Evolutionary conservation across 129 eudicot genomes (phyloP).

Genomic region (Solidago caesia): DNA sequence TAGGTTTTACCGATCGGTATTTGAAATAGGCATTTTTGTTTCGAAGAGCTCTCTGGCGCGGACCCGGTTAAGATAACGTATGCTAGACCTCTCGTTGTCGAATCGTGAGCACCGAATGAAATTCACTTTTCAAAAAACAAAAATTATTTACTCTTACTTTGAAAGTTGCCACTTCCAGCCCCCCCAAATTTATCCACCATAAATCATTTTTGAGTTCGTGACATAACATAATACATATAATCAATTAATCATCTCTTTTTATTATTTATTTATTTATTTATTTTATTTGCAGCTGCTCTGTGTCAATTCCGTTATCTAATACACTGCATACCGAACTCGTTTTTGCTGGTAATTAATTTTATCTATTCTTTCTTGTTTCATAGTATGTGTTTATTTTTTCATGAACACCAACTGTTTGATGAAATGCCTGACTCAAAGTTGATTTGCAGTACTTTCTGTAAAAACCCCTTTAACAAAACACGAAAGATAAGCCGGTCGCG

Average conservation of each 20-base stretch:
- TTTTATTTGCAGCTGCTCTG: neutral
- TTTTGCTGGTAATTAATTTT: neutral
- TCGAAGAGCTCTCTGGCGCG: too few relatives aligned
- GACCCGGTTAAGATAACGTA: too few relatives aligned
- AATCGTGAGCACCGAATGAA: too few relatives aligned
- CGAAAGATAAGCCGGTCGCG: neutral
- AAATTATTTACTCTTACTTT: too few relatives aligned
- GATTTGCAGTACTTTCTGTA: neutral
- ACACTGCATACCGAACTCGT: neutral
- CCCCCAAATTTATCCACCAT: too few relatives aligned
- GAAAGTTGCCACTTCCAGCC: too few relatives aligned
- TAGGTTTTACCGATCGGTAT: too few relatives aligned
- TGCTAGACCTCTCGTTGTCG: too few relatives aligned
- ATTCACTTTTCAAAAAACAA: too few relatives aligned
- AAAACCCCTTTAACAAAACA: neutral
- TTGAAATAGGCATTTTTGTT: too few relatives aligned
- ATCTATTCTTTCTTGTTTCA: neutral
- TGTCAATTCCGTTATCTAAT: neutral
- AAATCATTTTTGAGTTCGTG: neutral
- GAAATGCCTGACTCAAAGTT: slow-evolving; percentile 19
- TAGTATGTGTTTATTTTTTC: neutral
- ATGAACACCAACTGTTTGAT: slow-evolving; percentile 27
- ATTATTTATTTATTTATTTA: neutral
- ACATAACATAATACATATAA: neutral
- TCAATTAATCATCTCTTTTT: neutral